Evolutionary conservation across 1,284 basidiomycete genomes (phyloP).

Genomic region (Vanrija pseudolonga): DNA sequence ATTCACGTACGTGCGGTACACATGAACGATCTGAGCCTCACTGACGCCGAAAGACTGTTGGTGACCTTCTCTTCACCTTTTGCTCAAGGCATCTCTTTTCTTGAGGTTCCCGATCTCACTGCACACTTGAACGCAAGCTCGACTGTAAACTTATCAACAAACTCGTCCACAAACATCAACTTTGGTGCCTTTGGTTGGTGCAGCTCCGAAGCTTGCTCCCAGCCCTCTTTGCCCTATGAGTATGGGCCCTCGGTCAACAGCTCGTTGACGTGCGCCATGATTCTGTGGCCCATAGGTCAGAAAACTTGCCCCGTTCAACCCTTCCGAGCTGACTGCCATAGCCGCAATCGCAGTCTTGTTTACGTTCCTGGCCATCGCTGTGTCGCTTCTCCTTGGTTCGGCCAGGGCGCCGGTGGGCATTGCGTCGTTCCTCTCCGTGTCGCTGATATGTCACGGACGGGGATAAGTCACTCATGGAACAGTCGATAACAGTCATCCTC

Average conservation of each 20-base stretch:
- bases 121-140: too few relatives aligned
- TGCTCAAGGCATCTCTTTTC: slow-evolving; percentile 38
- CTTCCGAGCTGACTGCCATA: neutral
- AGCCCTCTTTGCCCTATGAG: slow-evolving; percentile 34
- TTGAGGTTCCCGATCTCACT: slow-evolving; percentile 12
- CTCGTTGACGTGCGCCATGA: slow-evolving; percentile 41
- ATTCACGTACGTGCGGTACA: slow-evolving; percentile 21
- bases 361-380: too few relatives aligned
- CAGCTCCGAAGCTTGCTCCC: slow-evolving; percentile 27
- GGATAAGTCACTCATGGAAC: neutral
- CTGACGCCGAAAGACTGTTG: slow-evolving; percentile 30
- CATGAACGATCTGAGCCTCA: too few relatives aligned
- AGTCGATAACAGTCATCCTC: slow-evolving; percentile 6
- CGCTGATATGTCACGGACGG: too few relatives aligned
- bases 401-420: too few relatives aligned
- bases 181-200: slow-evolving; percentile 47
- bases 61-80: slow-evolving; percentile 46
- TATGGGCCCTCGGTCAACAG: slow-evolving; percentile 38
- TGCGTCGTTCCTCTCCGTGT: too few relatives aligned
- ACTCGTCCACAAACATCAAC: slow-evolving; percentile 15
- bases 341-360: too few relatives aligned
- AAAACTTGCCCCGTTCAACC: neutral
- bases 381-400: too few relatives aligned
- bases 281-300: slow-evolving; percentile 43
- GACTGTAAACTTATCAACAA: slow-evolving; percentile 10